Percentiles rank a stretch among this genome's conserved stretches.
Conservation (phyloP, 2,329 filamentous ascomycete genomes). For the Exserohilum rostratum region DNA sequence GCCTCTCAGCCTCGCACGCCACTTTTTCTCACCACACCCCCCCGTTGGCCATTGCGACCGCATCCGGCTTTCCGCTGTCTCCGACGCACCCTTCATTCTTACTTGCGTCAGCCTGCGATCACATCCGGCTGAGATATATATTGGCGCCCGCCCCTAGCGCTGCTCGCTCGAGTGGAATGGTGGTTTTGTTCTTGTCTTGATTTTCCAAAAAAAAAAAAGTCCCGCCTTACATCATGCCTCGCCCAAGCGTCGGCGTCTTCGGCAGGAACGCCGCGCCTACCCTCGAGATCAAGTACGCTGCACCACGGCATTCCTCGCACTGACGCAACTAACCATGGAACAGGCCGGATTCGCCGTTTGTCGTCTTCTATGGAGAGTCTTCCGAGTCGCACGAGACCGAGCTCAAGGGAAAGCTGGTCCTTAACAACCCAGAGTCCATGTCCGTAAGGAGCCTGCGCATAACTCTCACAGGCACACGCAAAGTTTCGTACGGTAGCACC, state of each 20-base stretch:
- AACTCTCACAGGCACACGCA: conserved; percentile 55
- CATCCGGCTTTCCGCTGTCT: background rate
- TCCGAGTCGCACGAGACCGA: conserved; percentile 54
- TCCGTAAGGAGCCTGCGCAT: conserved; percentile 56
- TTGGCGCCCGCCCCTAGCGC: background rate
- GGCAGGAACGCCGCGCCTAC: conserved; percentile 41
- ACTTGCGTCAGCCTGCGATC: conserved; percentile 7
- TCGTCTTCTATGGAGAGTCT: conserved; percentile 57
- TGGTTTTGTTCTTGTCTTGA: conserved; percentile 15
- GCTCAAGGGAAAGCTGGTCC: conserved; percentile 54
- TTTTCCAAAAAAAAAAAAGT: background rate
- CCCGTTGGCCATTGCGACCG: conserved; percentile 5
- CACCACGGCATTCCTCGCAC: conserved; percentile 6
- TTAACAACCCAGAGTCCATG: conserved; percentile 56
- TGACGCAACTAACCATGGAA: conserved; percentile 1
- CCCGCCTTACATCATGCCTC: conserved; percentile 38
- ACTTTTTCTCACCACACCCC: conserved; percentile 14
- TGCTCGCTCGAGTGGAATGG: background rate
- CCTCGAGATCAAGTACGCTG: conserved; percentile 53
- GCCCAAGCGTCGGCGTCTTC: conserved; percentile 43
- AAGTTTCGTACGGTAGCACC: conserved; percentile 50
- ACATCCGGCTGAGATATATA: conserved; percentile 1
- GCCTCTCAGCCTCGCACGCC: conserved; percentile 10
- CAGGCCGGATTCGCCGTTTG: conserved; percentile 55
- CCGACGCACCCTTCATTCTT: background rate